Percentiles rank a stretch among this genome's conserved stretches.
These are phyloP conservation scores for Talaromyces albobiverticillius DNA, from an alignment of 2,329 filamentous ascomycete species.

Conservation along the genomic window DNA sequence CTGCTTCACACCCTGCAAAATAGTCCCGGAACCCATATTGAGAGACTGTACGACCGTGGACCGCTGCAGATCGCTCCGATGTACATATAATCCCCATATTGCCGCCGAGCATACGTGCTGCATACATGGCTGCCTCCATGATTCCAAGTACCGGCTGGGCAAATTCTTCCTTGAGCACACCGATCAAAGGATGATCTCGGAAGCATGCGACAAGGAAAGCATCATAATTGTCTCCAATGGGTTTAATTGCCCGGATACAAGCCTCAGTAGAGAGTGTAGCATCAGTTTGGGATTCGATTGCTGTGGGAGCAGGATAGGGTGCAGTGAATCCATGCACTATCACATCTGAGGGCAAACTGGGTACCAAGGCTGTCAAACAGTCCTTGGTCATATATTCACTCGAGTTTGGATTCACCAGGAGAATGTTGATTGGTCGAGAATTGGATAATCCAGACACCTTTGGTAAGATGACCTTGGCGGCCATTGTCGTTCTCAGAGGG, in stretches of 20 bases:
- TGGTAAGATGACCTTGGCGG: not conserved
- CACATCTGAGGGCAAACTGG: conserved; percentile 47
- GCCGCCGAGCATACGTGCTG: conserved; percentile 47
- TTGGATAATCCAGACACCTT: conserved; percentile 7
- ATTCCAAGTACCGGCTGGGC: conserved; percentile 47
- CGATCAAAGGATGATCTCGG: conserved; percentile 75
- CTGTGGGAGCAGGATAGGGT: conserved; percentile 47
- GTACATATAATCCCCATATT: conserved; percentile 12
- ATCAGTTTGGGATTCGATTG: conserved; percentile 52
- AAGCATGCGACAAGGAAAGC: conserved; percentile 85
- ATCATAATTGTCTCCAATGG: conserved; percentile 53
- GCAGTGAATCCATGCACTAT: conserved; percentile 51
- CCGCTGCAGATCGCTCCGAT: conserved; percentile 9
- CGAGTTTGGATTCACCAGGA: conserved; percentile 50
- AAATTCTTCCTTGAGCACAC: conserved; percentile 52
- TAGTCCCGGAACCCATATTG: conserved; percentile 9
- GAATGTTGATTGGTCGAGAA: conserved; percentile 30
- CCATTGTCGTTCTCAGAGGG: conserved; percentile 5
- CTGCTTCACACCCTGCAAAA: conserved; percentile 12
- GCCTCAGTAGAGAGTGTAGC: conserved; percentile 51
- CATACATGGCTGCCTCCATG: conserved; percentile 52
- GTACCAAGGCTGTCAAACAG: conserved; percentile 43
- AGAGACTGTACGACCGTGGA: conserved; percentile 7
- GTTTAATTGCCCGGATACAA: conserved; percentile 39
- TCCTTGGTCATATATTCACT: conserved; percentile 47